Base-by-base conservation (phyloP, 441 rosid species). In the Adansonia madagascariensis region DNA sequence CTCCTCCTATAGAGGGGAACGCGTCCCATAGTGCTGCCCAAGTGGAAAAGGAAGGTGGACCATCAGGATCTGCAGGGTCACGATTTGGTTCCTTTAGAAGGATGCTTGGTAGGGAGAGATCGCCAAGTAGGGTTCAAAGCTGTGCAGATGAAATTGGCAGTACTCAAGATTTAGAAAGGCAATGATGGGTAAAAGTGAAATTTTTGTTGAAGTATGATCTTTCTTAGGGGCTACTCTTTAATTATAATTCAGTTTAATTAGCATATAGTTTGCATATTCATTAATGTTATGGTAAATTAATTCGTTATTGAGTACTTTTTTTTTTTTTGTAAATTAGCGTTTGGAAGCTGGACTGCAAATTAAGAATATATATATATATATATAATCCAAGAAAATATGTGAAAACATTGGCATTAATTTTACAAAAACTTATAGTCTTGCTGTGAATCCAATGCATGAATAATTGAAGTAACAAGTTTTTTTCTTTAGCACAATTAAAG, bases 1-100 rank as follows among this genome's bases (percentile, higher is more conserved):
- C 85, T 27, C 87, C 87, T 0, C 84, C 83, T 1, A 1, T 75
- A 9, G 82, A 60, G 72, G 76, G 15, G 8, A 66, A 52, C 27
- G 9, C 15, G 22, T 72, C 65, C 6, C 35, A 8, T 27, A 22
- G 14, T 49, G 71, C 76, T 24, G 41, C 39, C 57, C 73, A 14
- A 47, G 20, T 68, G 73, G 61, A 24, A 9, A 71, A 71, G 61
- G 71, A 79, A 39, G 72, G 77, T 52, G 22, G 67, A 57, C 47
- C 62, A n/a, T 71, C 73, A 3, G 41, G 43, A 0, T 56, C 55
- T 1, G 52, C 70, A n/a, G 71, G 35, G 2, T 63, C 78, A 10
- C 46, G 71, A 65, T 63, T 75, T 35, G 62, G 14, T 10, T 63
- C 78, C 1, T 75, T 75, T 39, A 47, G 71, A 31, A 49, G 20